Base-by-base conservation (phyloP, 495 filamentous ascomycete genomes). In the Xylaria castorea region DNA sequence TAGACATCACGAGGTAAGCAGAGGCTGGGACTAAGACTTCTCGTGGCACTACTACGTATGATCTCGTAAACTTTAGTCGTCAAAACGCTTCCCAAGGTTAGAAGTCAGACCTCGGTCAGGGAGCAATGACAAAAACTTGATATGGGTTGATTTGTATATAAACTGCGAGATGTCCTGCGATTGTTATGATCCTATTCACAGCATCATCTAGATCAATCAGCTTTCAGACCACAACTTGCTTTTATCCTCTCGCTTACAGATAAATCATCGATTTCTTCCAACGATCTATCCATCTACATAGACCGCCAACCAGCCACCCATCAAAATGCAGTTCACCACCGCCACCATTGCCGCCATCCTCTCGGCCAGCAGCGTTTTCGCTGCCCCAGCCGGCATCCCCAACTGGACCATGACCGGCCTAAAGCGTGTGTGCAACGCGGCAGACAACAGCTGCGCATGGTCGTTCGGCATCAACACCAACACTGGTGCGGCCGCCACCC, bases 301-400 rank as follows among this genome's bases (percentile, higher is more conserved):
- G 69, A 66, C 51, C 38, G 11, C n/a, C 68, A 25, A 68, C 66
- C 50, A 75, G 40, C 42, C 73, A 74, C 63, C 64, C 77, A 72
- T 30, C 76, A 79, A 66, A 72, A 86, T 86, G 84, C 81, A 85
- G 75, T 73, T 85, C 81, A 78, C 78, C 73, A 77, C 78, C 74
- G 67, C 82, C 71, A 38, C 78, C 70, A 38, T 81, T 57, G 67
- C 81, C 75, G 53, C 79, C 30, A 60, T 72, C 68, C 34, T 83
- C 75, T 76, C 81, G 70, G 77, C 81, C 60, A 75, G 79, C 51
- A 75, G 76, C 64, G 72, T 81, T 70, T 81, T 84, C 34, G 82
- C 81, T n/a, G 46, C 69, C 12, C 74, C 74, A 32, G 76, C 73
- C 53, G 63, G 57, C 32, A 83, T 82, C 67, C 67, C 75, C 20